These are phyloP conservation scores for Cercis canadensis DNA, from an alignment of 306 rosid genomes.

Conservation along the genomic window DNA sequence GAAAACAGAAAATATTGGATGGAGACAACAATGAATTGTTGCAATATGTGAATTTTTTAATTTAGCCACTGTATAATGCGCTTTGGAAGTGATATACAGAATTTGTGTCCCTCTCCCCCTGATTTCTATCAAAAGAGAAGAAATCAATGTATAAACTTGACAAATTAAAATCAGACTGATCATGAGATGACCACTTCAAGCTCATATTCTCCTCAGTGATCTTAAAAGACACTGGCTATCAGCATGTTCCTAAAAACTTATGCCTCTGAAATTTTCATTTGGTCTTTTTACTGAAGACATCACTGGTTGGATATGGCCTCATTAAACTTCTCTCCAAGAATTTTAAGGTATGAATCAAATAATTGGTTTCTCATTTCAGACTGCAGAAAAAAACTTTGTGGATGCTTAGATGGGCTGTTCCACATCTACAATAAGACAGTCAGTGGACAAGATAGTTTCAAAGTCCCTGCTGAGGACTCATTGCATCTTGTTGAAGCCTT, in stretches of 20 bases:
- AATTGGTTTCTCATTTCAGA: conserved; percentile 54
- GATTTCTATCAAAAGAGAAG: background rate
- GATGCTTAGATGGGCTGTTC: conserved; percentile 92
- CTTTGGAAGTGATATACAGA: background rate
- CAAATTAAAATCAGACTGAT: background rate
- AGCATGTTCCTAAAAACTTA: background rate
- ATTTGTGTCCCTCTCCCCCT: background rate
- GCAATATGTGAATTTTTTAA: background rate
- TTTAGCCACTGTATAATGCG: background rate
- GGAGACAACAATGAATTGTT: conserved; percentile 1
- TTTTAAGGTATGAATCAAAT: conserved; percentile 19
- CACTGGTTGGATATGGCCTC: background rate
- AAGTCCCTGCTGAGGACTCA: conserved; percentile 94
- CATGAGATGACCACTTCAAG: background rate
- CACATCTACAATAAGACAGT: conserved; percentile 85
- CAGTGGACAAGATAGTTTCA: conserved; percentile 85
- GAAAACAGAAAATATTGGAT: background rate
- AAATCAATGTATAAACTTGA: background rate
- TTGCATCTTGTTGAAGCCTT: conserved; percentile 96
- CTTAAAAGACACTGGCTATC: background rate
- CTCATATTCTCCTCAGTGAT: background rate
- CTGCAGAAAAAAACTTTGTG: conserved; percentile 95
- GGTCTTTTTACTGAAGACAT: background rate
- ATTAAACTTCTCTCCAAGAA: background rate
- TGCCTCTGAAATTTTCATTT: background rate